Percentiles rank a stretch among this genome's conserved stretches.
phyloP scores from a whole-genome alignment of 805 yeast species.

The Grigorovia yakushimaensis region DNA sequence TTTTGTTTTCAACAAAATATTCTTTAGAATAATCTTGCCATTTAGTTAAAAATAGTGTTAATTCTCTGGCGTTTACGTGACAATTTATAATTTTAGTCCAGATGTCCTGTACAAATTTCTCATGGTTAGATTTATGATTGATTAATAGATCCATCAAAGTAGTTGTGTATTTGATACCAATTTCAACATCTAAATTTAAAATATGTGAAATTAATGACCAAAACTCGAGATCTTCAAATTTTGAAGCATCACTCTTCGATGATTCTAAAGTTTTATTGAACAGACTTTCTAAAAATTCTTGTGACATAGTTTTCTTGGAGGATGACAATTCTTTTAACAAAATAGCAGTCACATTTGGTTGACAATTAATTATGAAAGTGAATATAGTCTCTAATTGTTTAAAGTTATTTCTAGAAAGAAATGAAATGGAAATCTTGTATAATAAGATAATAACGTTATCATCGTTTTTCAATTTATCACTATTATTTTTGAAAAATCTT shows the following conservation, averaged over 20 bases:
- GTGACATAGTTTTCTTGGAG: slow-evolving; percentile 45
- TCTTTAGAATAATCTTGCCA: slow-evolving; percentile 31
- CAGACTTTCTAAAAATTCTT: slow-evolving; percentile 35
- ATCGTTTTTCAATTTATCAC: slow-evolving; percentile 3
- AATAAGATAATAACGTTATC: slow-evolving; percentile 8
- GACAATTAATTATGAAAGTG: slow-evolving; percentile 31
- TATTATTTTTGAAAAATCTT: slow-evolving; percentile 12
- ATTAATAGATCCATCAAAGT: slow-evolving; percentile 10
- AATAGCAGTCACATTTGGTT: slow-evolving; percentile 33
- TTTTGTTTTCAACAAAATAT: slow-evolving; percentile 3
- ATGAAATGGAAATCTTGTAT: slow-evolving; percentile 16
- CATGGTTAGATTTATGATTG: slow-evolving; percentile 4
- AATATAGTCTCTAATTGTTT: slow-evolving; percentile 39
- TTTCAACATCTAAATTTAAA: slow-evolving; percentile 45
- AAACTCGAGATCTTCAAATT: slow-evolving; percentile 14
- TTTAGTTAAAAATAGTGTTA: slow-evolving; percentile 36
- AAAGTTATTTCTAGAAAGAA: slow-evolving; percentile 18
- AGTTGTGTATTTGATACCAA: slow-evolving; percentile 39
- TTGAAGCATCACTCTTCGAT: slow-evolving; percentile 3
- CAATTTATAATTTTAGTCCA: slow-evolving; percentile 35
- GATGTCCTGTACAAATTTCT: slow-evolving; percentile 7
- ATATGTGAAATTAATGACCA: slow-evolving; percentile 41
- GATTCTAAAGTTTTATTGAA: slow-evolving; percentile 10
- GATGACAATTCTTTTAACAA: slow-evolving; percentile 39
- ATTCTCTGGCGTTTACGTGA: slow-evolving; percentile 49